A percentile compares a stretch with the other conserved stretches of the same genome.
Evolutionary conservation across 768 basidiomycete genomes (phyloP).

Genomic region (Russula lepida): DNA sequence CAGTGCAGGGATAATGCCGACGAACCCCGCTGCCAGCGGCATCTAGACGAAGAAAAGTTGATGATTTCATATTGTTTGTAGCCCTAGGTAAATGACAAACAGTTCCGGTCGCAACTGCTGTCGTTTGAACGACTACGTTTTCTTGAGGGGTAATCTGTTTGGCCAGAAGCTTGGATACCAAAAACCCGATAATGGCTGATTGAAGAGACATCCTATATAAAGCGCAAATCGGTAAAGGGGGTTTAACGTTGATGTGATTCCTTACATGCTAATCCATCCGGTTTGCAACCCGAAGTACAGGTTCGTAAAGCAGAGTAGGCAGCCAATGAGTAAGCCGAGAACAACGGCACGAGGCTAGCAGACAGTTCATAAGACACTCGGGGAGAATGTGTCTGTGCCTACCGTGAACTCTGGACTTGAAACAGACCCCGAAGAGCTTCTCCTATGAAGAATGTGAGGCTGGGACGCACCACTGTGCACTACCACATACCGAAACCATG

Average conservation of each 20-base stretch:
- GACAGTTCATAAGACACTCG: not conserved
- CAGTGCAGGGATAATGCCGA: slow-evolving; percentile 89
- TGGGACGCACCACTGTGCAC: not conserved
- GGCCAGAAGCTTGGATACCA: slow-evolving; percentile 68
- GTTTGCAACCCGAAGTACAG: slow-evolving; percentile 82
- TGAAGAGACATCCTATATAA: slow-evolving; percentile 84
- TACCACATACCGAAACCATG: slow-evolving; percentile 4
- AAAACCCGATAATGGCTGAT: slow-evolving; percentile 86
- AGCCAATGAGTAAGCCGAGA: slow-evolving; percentile 77
- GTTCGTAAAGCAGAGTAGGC: slow-evolving; percentile 87
- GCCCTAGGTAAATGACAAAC: slow-evolving; percentile 23
- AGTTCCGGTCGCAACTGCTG: slow-evolving; percentile 87
- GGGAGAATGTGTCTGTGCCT: not conserved
- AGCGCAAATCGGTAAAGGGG: not conserved
- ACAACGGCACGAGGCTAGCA: slow-evolving; percentile 44
- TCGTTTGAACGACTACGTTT: slow-evolving; percentile 90
- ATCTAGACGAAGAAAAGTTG: slow-evolving; percentile 34
- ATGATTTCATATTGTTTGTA: not conserved
- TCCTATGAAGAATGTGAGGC: not conserved
- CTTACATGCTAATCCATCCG: slow-evolving; percentile 84
- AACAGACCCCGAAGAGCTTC: not conserved
- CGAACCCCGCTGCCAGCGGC: slow-evolving; percentile 82
- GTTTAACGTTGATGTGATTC: slow-evolving; percentile 5
- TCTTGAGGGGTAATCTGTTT: slow-evolving; percentile 80
- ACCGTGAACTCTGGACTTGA: slow-evolving; percentile 21